Evolutionary conservation across 139 green algal species (phyloP).

Genomic region (Ettlia oleoabundans): DNA sequence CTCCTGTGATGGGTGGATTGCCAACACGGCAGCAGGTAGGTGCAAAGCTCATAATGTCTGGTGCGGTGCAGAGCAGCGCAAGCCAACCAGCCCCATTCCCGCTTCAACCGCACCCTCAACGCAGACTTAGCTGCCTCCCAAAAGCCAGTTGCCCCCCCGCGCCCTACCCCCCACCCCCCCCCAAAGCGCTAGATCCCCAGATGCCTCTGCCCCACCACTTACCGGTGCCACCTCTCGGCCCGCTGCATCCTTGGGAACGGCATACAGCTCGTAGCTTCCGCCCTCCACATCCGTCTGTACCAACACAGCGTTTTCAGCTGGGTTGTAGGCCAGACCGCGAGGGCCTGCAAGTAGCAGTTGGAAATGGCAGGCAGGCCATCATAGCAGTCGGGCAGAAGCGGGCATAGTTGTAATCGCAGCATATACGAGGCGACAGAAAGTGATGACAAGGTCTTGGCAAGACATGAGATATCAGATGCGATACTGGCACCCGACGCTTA

Average conservation of each 20-base stretch:
- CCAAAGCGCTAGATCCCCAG: neutral
- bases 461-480: neutral
- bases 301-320: slow-evolving; percentile 95
- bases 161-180: neutral
- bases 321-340: slow-evolving; percentile 93
- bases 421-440: too few species aligned
- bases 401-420: too few species aligned
- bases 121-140: too few species aligned
- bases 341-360: slow-evolving; percentile 26
- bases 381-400: neutral
- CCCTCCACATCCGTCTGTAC: slow-evolving; percentile 92
- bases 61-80: too few species aligned
- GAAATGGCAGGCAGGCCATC: neutral
- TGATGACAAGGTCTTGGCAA: too few species aligned
- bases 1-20: slow-evolving; percentile 62
- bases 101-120: neutral
- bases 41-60: too few species aligned
- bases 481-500: neutral
- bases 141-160: too few species aligned
- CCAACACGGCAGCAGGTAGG: neutral
- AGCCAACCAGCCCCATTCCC: neutral
- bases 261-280: slow-evolving; percentile 96
- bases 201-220: neutral
- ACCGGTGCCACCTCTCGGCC: slow-evolving; percentile 54
- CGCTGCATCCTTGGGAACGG: slow-evolving; percentile 86